Base-by-base conservation (phyloP, 352 stramenopile species). In the Thraustotheca clavata region DNA sequence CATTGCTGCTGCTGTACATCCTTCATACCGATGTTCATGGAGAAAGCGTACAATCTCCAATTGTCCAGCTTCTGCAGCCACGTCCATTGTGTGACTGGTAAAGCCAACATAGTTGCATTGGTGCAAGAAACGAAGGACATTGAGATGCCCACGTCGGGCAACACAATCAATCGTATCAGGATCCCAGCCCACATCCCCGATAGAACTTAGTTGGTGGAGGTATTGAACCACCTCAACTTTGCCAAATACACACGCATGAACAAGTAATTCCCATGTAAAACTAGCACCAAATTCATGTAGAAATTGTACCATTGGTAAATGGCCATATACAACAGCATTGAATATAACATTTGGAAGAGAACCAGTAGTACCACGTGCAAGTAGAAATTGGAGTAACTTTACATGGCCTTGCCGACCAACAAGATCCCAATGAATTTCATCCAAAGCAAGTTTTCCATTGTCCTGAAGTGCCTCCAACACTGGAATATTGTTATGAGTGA, bases 1-100 rank as follows among this genome's bases (percentile, higher is more conserved):
- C 79, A 92, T 90, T 5, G 83, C 80, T 2, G 43, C 43, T 1
- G 43, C 11, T 29, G 43, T 20, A 29, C 43, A 52, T 24, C 43
- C 43, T 1, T 52, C 43, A 29, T 14, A 14, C 14, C 43, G 43
- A 29, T 52, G 43, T 29, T 52, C 43, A 6, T 52, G 43, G 2
- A 52, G 43, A 29, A 52, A 52, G 9, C 43, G 43, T 18, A 52
- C 43, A 29, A 52, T 29, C 43, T 52, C 43, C 1, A 52, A 18
- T 14, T 52, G 43, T 2, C 43, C 43, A 18, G 31, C 9, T 18
- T 52, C 43, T 2, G 43, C 43, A 6, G 43, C 43, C 43, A 52
- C n/a, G 43, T 52, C 43, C 43, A 52, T 52, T 18, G 43, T 52
- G 2, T 18, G 12, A 11, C 12, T 24, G 24, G 43, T 34, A 29